Evolutionary conservation across 257 asterid genomes (phyloP), one percentile per base, ranked within the genome.

Genomic region (Jasminum sambac): DNA sequence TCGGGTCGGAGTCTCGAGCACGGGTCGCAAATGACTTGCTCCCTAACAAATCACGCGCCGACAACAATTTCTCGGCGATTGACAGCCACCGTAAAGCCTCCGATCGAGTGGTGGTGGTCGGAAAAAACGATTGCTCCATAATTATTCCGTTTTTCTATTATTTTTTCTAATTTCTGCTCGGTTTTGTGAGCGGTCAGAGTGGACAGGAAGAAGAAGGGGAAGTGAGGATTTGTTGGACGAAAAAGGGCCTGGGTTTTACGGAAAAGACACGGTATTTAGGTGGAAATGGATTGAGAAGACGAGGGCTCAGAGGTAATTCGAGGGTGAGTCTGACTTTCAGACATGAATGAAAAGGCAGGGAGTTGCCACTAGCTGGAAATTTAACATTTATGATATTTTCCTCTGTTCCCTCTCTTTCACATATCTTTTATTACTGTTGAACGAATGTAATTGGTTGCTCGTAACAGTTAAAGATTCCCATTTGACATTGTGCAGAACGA

Each of bases 1-100:
- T 79, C 66, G 97, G 97, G 89, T 91, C 98, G 68, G 91, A 79
- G 64, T 91, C 99, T 38, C 95, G 90, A 25, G 98, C 99, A 1
- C 98, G 96, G 70, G 85, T 81, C 16, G 98, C 99, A 71, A 91
- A 88, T 1, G 98, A 83, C 76, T 89, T 95, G 89, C 95, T 82
- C 0, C 97, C 96, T 36, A 90, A 66, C 0, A 89, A 79, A 82
- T 95, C 97, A 43, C 98, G 95, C n/a, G 87, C 79, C 6, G 89
- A 79, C 26, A 95, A 83, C 42, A 89, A 90, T 79, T 92, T 91
- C 89, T 95, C 99, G 7, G 98, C 87, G 38, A 89, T 87, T 3
- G 98, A 80, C 34, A 95, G 79, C 94, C 96, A 90, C 75, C 91
- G 85, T 13, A 88, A 73, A 9, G 99, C 96, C 87, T 95, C 97